Evolutionary conservation across 345 rosid genomes (phyloP).

Genomic region (Linum tenue): DNA sequence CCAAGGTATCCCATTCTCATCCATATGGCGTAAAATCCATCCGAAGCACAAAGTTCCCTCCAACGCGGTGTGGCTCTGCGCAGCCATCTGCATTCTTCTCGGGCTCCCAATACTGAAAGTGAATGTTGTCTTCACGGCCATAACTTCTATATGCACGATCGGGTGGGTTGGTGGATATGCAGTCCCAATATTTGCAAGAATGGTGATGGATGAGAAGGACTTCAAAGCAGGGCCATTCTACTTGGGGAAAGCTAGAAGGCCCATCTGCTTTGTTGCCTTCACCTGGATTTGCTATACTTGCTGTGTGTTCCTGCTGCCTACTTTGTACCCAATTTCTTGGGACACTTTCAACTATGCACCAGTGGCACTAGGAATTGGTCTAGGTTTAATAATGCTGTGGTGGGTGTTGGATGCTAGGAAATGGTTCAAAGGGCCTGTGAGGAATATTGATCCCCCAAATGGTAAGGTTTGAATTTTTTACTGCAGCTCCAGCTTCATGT

Average conservation of each 20-base stretch:
- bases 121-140: conserved; percentile 48
- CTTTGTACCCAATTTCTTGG: conserved; percentile 41
- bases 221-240: conserved; percentile 54
- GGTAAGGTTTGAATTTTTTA: conserved; percentile 7
- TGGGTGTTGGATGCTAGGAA: conserved; percentile 44
- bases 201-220: conserved; percentile 49
- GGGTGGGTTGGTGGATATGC: conserved; percentile 66
- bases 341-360: conserved; percentile 53
- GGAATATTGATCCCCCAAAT: conserved; percentile 37
- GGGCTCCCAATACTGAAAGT: conserved; percentile 50
- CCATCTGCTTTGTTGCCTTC: conserved; percentile 41
- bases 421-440: conserved; percentile 61
- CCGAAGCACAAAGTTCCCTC: conserved; percentile 51
- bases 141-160: conserved; percentile 51
- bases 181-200: conserved; percentile 49
- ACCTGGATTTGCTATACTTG: conserved; percentile 65
- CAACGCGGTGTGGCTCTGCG: conserved; percentile 60
- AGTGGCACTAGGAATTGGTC: conserved; percentile 32
- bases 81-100: conserved; percentile 43
- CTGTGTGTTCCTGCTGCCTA: conserved; percentile 47
- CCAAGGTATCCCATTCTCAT: conserved; percentile 42
- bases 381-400: conserved; percentile 47
- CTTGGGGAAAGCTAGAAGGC: conserved; percentile 46
- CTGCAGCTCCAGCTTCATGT: no score
- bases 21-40: conserved; percentile 45